phyloP scores from a whole-genome alignment of 2,329 filamentous ascomycete species.

The Didymella keratinophila region DNA sequence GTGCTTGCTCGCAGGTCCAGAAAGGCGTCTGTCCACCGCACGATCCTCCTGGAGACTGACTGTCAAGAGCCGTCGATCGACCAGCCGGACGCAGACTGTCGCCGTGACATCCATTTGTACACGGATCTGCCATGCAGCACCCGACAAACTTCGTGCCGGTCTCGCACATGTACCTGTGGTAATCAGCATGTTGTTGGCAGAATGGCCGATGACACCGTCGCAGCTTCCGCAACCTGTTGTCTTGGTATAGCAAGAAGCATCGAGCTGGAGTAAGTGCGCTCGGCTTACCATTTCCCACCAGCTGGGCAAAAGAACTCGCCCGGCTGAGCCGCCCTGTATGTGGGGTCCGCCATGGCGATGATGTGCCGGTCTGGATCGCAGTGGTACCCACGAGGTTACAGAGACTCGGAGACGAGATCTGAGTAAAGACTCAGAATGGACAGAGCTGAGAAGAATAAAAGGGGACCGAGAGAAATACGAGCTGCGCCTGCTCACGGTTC shows the following conservation, averaged over 20 bases:
- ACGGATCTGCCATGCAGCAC: slow-evolving; percentile 48
- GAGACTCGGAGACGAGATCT: background rate
- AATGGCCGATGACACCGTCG: background rate
- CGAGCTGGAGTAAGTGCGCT: background rate
- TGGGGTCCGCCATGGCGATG: slow-evolving; percentile 13
- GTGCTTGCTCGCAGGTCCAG: slow-evolving; percentile 46
- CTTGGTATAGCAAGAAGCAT: background rate
- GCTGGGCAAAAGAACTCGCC: slow-evolving; percentile 27
- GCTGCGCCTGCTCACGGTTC: background rate
- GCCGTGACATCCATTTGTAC: slow-evolving; percentile 43
- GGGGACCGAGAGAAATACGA: background rate
- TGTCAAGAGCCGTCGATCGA: slow-evolving; percentile 39
- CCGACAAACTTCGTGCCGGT: slow-evolving; percentile 45
- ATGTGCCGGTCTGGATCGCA: background rate
- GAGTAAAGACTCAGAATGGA: background rate
- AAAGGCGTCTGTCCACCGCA: slow-evolving; percentile 38
- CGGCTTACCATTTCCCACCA: slow-evolving; percentile 23
- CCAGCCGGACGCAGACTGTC: slow-evolving; percentile 39
- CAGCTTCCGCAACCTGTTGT: background rate
- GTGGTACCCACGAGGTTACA: background rate
- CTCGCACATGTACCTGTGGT: slow-evolving; percentile 21
- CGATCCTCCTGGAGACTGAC: slow-evolving; percentile 37
- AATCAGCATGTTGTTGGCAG: background rate
- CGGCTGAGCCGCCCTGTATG: slow-evolving; percentile 18
- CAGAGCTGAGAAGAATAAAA: background rate